phyloP scores from a whole-genome alignment of 202 grass and related monocot species.

The Musa balbisiana region DNA sequence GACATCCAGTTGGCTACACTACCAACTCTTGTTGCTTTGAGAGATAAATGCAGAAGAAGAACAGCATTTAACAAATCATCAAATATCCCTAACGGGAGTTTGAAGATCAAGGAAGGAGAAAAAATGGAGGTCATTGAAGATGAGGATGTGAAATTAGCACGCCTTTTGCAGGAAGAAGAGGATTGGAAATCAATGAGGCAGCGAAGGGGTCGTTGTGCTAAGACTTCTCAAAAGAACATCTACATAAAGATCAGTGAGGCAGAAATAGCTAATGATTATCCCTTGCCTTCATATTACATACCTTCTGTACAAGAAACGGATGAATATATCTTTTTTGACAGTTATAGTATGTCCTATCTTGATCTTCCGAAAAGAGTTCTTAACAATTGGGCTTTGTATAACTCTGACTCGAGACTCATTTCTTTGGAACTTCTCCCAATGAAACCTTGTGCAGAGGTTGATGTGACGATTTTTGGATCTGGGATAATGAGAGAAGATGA shows the following conservation, averaged over 20 bases:
- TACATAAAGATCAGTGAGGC: constrained; percentile 98
- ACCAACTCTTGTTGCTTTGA: constrained; percentile 78
- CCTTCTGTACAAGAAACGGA: constrained; percentile 82
- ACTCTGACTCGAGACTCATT: constrained; percentile 90
- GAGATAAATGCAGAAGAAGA: constrained; percentile 77
- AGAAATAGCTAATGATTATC: constrained; percentile 97
- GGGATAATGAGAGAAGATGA: constrained; percentile 95
- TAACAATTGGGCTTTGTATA: constrained; percentile 92
- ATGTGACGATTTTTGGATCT: constrained; percentile 91
- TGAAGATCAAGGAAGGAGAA: constrained; percentile 71
- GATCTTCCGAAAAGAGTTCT: constrained; percentile 86
- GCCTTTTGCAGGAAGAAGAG: constrained; percentile 88
- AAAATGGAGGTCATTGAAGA: constrained; percentile 41
- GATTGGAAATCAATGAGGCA: constrained; percentile 96
- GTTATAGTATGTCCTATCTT: constrained; percentile 55
- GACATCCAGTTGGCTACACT: constrained; percentile 50
- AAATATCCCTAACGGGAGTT: constrained; percentile 45
- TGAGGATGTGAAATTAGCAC: constrained; percentile 86
- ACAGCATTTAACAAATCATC: constrained; percentile 23
- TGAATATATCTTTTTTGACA: constrained; percentile 84
- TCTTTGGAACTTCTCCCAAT: constrained; percentile 91
- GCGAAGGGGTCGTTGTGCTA: constrained; percentile 45
- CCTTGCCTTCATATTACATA: constrained; percentile 92
- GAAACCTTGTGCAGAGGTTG: constrained; percentile 80
- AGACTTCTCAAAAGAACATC: constrained; percentile 60